A percentile compares a stretch with the other conserved stretches of the same genome.
These are phyloP conservation scores for Cladosporium sp. DNA, from an alignment of 2,329 filamentous ascomycete species.

Conservation along the genomic window DNA sequence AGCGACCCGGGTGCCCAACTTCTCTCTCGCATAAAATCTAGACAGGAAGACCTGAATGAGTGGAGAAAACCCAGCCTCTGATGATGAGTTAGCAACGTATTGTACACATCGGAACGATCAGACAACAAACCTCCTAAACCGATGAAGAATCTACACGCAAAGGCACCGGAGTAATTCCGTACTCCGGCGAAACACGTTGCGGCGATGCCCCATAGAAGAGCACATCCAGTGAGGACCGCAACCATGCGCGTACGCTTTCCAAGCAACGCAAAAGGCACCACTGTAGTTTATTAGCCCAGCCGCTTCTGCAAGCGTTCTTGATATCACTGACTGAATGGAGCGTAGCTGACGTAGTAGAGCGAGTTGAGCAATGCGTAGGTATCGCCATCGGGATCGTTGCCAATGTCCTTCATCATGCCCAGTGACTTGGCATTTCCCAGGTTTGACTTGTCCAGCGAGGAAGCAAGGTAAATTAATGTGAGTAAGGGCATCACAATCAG, in stretches of 20 bases:
- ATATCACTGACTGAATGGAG: conserved; percentile 14
- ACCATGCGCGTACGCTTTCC: conserved; percentile 16
- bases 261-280: conserved; percentile 15
- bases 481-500: conserved; percentile 15
- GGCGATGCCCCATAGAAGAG: conserved; percentile 4
- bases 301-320: background rate
- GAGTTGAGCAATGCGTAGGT: conserved; percentile 15
- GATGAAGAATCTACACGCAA: conserved; percentile 6
- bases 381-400: conserved; percentile 13
- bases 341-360: conserved; percentile 15
- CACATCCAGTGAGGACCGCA: conserved; percentile 12
- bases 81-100: background rate
- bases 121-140: conserved; percentile 11
- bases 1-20: conserved; percentile 13
- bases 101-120: background rate
- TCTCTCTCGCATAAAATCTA: conserved; percentile 14
- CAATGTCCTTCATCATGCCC: conserved; percentile 15
- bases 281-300: conserved; percentile 1
- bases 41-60: conserved; percentile 16
- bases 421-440: conserved; percentile 20
- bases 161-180: conserved; percentile 6
- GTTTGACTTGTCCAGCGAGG: conserved; percentile 44
- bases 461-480: conserved; percentile 14
- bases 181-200: conserved; percentile 8
- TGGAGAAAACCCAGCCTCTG: conserved; percentile 15